A percentile compares a stretch with the other conserved stretches of the same genome.
Conservation (phyloP, 2,329 filamentous ascomycete genomes). For the Arthrobotrys conoides region DNA sequence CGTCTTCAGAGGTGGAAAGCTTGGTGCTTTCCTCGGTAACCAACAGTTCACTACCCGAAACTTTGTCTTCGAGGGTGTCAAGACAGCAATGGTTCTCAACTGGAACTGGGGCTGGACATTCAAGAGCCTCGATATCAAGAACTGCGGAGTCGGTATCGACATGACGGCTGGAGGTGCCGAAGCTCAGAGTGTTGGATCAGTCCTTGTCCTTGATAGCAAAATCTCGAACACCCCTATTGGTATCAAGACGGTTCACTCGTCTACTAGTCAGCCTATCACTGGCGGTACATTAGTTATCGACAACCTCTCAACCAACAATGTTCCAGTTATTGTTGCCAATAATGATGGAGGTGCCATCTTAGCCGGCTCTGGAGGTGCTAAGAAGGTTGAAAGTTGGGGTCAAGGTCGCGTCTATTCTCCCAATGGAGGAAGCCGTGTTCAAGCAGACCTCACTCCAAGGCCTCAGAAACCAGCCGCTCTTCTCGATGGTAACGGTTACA, state of each 20-base stretch:
- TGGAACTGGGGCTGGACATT: slow-evolving; percentile 93
- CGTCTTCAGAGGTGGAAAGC: slow-evolving; percentile 84
- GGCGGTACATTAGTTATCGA: slow-evolving; percentile 78
- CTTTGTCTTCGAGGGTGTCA: slow-evolving; percentile 83
- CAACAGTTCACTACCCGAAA: slow-evolving; percentile 92
- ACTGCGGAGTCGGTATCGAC: slow-evolving; percentile 82
- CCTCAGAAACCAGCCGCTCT: slow-evolving; percentile 76
- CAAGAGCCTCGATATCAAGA: slow-evolving; percentile 81
- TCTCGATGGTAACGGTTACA: slow-evolving; percentile 74
- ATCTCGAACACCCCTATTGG: slow-evolving; percentile 82
- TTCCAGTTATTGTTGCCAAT: slow-evolving; percentile 87
- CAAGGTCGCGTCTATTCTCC: slow-evolving; percentile 74
- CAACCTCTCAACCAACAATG: slow-evolving; percentile 72
- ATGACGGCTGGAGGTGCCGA: slow-evolving; percentile 77
- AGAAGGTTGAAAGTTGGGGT: slow-evolving; percentile 54
- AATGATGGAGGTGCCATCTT: slow-evolving; percentile 76
- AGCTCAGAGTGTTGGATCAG: slow-evolving; percentile 84
- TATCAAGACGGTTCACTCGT: slow-evolving; percentile 83
- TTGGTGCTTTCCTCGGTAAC: slow-evolving; percentile 84
- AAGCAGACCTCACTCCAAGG: slow-evolving; percentile 73
- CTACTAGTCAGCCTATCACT: slow-evolving; percentile 73
- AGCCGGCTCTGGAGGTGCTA: slow-evolving; percentile 45
- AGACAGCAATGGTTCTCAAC: slow-evolving; percentile 88
- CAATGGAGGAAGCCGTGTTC: slow-evolving; percentile 71
- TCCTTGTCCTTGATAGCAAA: slow-evolving; percentile 84